phyloP scores from a whole-genome alignment of 495 filamentous ascomycete genomes.

The Penicillium antarcticum region DNA sequence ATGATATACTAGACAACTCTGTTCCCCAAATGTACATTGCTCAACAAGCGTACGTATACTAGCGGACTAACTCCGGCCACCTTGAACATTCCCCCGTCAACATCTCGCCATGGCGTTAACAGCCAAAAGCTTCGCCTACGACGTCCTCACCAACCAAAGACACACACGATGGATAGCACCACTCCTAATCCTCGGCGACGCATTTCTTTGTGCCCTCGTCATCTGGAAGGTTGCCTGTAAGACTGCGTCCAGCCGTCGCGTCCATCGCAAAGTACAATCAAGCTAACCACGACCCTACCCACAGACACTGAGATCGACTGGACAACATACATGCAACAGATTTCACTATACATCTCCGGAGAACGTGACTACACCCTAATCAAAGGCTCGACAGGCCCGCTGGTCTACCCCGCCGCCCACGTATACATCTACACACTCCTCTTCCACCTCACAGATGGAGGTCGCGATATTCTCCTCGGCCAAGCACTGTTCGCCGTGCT shows the following conservation, averaged over 20 bases:
- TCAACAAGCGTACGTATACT: not conserved
- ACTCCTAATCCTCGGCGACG: constrained; percentile 69
- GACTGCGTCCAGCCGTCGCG: constrained; percentile 19
- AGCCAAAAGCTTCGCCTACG: constrained; percentile 14
- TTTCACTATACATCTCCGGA: constrained; percentile 72
- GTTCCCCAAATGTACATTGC: too few species aligned
- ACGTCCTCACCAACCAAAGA: constrained; percentile 46
- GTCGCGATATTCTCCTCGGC: constrained; percentile 71
- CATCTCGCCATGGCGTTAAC: constrained; percentile 25
- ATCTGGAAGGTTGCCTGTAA: constrained; percentile 87
- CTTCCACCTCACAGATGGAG: constrained; percentile 72
- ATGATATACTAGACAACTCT: too few species aligned
- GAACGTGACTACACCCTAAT: constrained; percentile 87
- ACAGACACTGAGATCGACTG: constrained; percentile 98
- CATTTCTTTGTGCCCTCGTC: constrained; percentile 66
- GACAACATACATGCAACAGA: constrained; percentile 93
- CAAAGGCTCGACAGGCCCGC: constrained; percentile 82
- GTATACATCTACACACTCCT: constrained; percentile 85
- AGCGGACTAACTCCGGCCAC: constrained; percentile 11
- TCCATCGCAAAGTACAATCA: constrained; percentile 5
- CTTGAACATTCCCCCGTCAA: constrained; percentile 13
- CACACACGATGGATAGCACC: constrained; percentile 65
- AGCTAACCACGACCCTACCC: constrained; percentile 10
- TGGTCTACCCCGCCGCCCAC: constrained; percentile 92
- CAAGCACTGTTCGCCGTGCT: constrained; percentile 77